A percentile compares a stretch with the other conserved stretches of the same genome.
These are phyloP conservation scores for Fremontodendron californicum DNA, from an alignment of 345 rosid genomes.

Conservation along the genomic window DNA sequence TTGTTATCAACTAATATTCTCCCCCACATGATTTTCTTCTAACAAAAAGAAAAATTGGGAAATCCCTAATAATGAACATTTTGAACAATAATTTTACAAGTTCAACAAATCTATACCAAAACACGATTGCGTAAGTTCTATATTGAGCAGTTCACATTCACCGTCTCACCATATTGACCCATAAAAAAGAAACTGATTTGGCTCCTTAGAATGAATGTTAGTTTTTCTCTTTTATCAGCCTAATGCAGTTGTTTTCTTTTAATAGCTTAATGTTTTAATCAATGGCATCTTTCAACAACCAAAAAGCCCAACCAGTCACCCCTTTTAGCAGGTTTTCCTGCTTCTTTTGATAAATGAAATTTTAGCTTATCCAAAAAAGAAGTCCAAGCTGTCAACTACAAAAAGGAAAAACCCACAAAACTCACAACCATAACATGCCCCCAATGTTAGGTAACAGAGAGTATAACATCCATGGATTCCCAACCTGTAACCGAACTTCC, in stretches of 20 bases:
- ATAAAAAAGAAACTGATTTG: not conserved
- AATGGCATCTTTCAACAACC: not conserved
- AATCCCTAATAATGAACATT: not conserved
- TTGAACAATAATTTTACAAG: not conserved
- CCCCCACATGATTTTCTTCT: not conserved
- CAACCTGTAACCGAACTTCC: conserved; percentile 13
- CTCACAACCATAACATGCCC: not conserved
- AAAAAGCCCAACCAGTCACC: not conserved
- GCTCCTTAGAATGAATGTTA: not conserved
- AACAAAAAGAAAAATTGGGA: not conserved
- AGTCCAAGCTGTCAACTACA: not conserved
- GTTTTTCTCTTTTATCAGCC: not conserved
- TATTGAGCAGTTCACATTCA: not conserved
- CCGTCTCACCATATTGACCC: not conserved
- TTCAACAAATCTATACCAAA: not conserved
- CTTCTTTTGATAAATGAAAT: not conserved
- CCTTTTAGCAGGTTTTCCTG: conserved; percentile 8
- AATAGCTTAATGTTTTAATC: not conserved
- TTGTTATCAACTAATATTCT: conserved; percentile 5
- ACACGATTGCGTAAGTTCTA: not conserved
- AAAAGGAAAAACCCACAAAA: not conserved
- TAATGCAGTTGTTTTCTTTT: not conserved
- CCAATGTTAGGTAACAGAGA: not conserved
- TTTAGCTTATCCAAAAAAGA: not conserved
- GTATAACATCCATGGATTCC: not conserved